Evolutionary conservation across 2,329 filamentous ascomycete species (phyloP).

Genomic region (Chrysoporthe cubensis): DNA sequence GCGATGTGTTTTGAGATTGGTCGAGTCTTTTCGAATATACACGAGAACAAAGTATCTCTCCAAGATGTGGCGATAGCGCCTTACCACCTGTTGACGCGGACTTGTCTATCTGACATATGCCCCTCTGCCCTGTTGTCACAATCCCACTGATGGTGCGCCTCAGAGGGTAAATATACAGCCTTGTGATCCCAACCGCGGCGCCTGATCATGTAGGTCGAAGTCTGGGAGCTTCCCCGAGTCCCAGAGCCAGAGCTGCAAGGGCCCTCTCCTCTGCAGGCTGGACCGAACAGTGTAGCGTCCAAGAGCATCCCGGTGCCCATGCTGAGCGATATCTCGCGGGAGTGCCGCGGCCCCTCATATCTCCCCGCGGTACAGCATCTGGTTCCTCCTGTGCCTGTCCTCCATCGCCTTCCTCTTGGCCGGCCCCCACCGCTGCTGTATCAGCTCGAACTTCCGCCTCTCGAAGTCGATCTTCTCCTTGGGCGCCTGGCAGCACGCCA

Average conservation of each 20-base stretch:
- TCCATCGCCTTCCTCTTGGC: slow-evolving; percentile 57
- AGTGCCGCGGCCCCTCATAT: slow-evolving; percentile 42
- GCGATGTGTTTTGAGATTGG: slow-evolving; percentile 14
- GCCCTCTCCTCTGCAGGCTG: background rate
- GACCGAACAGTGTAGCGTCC: background rate
- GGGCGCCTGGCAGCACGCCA: slow-evolving; percentile 58
- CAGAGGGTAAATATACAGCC: background rate
- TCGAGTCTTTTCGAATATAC: slow-evolving; percentile 15
- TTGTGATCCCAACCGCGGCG: background rate
- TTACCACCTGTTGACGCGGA: slow-evolving; percentile 2
- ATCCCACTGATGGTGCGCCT: slow-evolving; percentile 9
- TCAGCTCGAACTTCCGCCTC: slow-evolving; percentile 49
- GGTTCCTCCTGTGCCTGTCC: slow-evolving; percentile 57
- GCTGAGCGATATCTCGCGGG: background rate
- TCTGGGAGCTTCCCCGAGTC: background rate
- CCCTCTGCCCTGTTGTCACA: slow-evolving; percentile 4
- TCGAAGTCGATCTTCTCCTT: slow-evolving; percentile 52
- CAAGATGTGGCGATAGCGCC: background rate
- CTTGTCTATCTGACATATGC: slow-evolving; percentile 12
- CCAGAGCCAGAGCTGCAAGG: background rate
- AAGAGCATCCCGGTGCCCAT: background rate
- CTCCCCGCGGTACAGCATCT: slow-evolving; percentile 56
- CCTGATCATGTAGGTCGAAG: background rate
- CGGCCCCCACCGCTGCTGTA: slow-evolving; percentile 61
- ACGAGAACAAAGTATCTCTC: slow-evolving; percentile 13